Evolutionary conservation across 2,329 filamentous ascomycete species (phyloP).

Genomic region (Thielaviopsis ethacetica): DNA sequence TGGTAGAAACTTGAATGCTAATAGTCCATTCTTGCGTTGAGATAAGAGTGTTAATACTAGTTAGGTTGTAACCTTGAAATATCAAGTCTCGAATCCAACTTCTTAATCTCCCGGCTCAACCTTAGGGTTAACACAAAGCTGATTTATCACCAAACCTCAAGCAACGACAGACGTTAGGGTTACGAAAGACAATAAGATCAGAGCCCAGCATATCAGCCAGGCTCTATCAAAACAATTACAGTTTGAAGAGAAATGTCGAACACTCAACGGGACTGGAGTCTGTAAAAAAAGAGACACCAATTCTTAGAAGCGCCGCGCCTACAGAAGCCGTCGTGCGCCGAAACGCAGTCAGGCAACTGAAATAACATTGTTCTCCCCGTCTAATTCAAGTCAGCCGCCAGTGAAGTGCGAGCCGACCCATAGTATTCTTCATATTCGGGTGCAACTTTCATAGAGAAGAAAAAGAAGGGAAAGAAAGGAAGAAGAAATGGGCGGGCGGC

Average conservation of each 20-base stretch:
- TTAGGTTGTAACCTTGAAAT: no score
- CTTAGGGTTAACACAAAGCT: no score
- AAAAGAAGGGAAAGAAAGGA: constrained; percentile 21
- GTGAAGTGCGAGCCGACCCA: constrained; percentile 28
- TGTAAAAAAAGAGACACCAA: constrained; percentile 34
- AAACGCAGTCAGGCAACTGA: constrained; percentile 11
- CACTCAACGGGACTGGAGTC: constrained; percentile 46
- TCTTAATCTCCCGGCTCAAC: no score
- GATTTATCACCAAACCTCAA: no score
- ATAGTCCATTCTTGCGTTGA: no score
- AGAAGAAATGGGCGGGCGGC: constrained; percentile 11
- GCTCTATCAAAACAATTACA: constrained; percentile 1
- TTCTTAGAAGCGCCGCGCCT: constrained; percentile 43
- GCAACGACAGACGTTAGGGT: not conserved
- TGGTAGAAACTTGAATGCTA: no score
- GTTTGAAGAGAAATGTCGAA: constrained; percentile 31
- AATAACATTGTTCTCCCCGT: constrained; percentile 37
- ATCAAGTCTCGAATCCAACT: no score
- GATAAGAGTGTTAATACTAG: no score
- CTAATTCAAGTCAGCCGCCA: constrained; percentile 39
- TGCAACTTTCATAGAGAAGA: constrained; percentile 35
- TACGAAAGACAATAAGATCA: not conserved
- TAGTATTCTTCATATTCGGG: constrained; percentile 36
- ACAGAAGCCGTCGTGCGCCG: constrained; percentile 9
- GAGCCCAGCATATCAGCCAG: not conserved